Evolutionary conservation across 169 alveolate genomes (phyloP).

Genomic region (Plasmodium gonderi): DNA sequence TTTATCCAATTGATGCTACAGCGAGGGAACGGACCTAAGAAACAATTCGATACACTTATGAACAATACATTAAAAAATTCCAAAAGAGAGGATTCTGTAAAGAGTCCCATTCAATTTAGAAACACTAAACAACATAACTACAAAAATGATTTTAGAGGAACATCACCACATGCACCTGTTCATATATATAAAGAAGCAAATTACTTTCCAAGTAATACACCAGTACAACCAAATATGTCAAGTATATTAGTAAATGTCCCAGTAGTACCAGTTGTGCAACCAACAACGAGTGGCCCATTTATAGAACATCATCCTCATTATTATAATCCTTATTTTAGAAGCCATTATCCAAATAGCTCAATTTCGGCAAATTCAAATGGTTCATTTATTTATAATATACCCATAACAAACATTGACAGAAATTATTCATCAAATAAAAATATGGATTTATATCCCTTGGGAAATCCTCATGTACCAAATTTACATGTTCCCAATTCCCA

Average conservation of each 20-base stretch:
- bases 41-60: conserved; percentile 11
- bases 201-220: conserved; percentile 25
- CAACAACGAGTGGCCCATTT: conserved; percentile 8
- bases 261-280: conserved; percentile 27
- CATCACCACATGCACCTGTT: not conserved
- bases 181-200: conserved; percentile 28
- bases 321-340: conserved; percentile 39
- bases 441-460: conserved; percentile 14
- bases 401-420: conserved; percentile 27
- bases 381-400: conserved; percentile 30
- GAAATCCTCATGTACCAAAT: conserved; percentile 48
- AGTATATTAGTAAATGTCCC: conserved; percentile 40
- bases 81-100: conserved; percentile 18
- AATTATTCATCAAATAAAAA: conserved; percentile 58
- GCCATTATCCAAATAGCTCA: conserved; percentile 35
- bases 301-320: conserved; percentile 23
- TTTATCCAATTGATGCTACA: not conserved
- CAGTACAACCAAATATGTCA: conserved; percentile 39
- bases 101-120: conserved; percentile 29
- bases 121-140: conserved; percentile 8
- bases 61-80: conserved; percentile 25
- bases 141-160: conserved; percentile 36
- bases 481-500: conserved; percentile 12
- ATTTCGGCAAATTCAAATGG: conserved; percentile 16
- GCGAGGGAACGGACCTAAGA: conserved; percentile 4